Conservation (phyloP, 306 rosid species). For the Herpetospermum pedunculosum region DNA sequence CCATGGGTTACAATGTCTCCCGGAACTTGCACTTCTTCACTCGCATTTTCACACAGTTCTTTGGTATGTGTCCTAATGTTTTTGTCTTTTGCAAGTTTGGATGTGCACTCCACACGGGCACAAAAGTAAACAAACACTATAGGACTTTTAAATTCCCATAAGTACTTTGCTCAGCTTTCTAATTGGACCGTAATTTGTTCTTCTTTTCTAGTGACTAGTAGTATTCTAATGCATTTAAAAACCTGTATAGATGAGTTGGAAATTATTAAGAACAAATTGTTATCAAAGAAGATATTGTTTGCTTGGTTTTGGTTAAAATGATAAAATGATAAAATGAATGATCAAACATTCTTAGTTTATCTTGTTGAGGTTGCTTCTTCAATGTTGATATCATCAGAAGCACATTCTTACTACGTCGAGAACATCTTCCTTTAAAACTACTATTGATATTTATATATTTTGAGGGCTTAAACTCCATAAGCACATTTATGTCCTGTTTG, state of each 20-base stretch:
- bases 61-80: slow-evolving; percentile 39
- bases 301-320: not conserved
- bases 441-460: not conserved
- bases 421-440: not conserved
- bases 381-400: not conserved
- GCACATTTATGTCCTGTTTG: not conserved
- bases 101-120: not conserved
- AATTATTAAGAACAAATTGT: not conserved
- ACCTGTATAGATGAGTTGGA: not conserved
- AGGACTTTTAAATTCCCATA: not conserved
- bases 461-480: not conserved
- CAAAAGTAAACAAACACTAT: not conserved
- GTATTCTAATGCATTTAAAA: not conserved
- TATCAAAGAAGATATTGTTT: not conserved
- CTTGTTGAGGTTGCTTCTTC: not conserved
- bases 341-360: not conserved
- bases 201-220: not conserved
- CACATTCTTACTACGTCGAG: not conserved
- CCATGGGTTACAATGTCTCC: slow-evolving; percentile 72
- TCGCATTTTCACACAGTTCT: slow-evolving; percentile 89
- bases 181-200: not conserved
- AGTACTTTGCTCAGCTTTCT: not conserved
- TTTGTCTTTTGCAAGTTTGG: not conserved
- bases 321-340: not conserved
- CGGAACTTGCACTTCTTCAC: slow-evolving; percentile 96